Base-by-base conservation (phyloP, 192 early-diverging fungal species). In the Backusella sp. region DNA sequence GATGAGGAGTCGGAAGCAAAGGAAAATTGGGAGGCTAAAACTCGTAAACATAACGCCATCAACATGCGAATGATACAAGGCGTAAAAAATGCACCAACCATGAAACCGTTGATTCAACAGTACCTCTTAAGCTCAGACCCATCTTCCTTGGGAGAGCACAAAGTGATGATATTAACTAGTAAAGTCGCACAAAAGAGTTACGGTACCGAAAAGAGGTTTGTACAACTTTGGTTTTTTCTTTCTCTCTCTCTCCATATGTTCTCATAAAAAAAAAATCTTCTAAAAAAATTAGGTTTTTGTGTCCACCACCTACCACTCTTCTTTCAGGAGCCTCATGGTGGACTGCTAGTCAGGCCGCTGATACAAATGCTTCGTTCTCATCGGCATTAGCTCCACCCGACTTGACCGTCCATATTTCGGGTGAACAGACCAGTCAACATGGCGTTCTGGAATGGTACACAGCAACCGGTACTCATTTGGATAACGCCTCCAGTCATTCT, bases 131-230 rank as follows among this genome's bases (percentile, higher is more conserved):
- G 68, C 66, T 46, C 35, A 21, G 35, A 67, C 35, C 17, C 85
- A 14, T 71, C 74, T 17, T 46, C 73, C 7, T 76, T 82, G 8
- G 85, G 87, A 15, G 85, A 87, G 84, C 89, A 84, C 67, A 88
- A 88, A 79, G 85, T 95, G 12, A 83, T 95, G 80, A 86, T 97
- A n/a, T 81, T 94, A 70, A 94, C 94, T 28, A 91, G 93, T 26
- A 95, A 93, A 65, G 95, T 96, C 3, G 95, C 92, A 2, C 96
- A 97, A 84, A 97, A 98, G 66, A 93, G 91, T 0, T 98, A 97
- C 75, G 96, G 95, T 15, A 92, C 90, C 59, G 96, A 97, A 77
- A 96, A 96, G 83, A 86, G 96, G 84, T 90, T 70, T 39, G 42
- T 72, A 72, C 21, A 14, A 23, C 17, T 26, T 12, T 78, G 44